These are phyloP conservation scores for Chlamydomonas sp. DNA, from an alignment of 139 green algal species.

Conservation along the genomic window DNA sequence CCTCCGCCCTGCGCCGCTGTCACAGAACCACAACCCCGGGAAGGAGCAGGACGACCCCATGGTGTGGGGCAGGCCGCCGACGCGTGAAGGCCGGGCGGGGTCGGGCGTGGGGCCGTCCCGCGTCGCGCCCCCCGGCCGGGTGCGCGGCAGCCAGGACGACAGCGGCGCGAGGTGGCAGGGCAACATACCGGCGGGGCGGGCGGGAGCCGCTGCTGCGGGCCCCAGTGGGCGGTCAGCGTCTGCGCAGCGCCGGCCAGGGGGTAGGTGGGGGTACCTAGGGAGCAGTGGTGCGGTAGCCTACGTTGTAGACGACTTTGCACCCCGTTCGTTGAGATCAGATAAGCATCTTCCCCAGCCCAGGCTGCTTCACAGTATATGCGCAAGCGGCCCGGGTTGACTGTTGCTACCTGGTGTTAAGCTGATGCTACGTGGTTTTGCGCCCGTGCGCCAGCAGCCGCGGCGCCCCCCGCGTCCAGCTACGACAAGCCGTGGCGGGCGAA, in stretches of 20 bases:
- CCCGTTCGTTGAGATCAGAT: too few species aligned
- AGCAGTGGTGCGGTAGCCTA: too few species aligned
- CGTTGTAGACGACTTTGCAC: too few species aligned
- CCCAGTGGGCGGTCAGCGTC: conserved; percentile 1
- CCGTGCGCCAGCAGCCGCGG: neutral
- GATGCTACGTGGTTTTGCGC: neutral
- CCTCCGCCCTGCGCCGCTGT: neutral
- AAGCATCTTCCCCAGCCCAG: neutral
- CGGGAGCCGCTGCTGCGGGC: conserved; percentile 1
- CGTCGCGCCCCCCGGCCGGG: neutral
- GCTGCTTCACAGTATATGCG: neutral
- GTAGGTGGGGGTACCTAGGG: neutral
- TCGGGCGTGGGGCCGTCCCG: neutral
- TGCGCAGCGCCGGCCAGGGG: conserved; percentile 13
- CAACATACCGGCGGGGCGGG: conserved; percentile 21
- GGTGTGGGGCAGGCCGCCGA: conserved; percentile 61
- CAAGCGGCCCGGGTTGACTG: too few species aligned
- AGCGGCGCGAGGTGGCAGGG: neutral
- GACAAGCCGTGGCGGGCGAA: conserved; percentile 36
- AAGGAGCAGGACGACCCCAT: conserved; percentile 55
- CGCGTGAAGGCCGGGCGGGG: conserved; percentile 17
- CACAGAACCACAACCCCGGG: conserved; percentile 12
- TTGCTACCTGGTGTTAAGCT: neutral
- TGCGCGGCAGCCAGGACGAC: conserved; percentile 33
- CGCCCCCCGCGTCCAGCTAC: neutral